phyloP scores from a whole-genome alignment of 768 basidiomycete species.

The Termitomyces sp. region DNA sequence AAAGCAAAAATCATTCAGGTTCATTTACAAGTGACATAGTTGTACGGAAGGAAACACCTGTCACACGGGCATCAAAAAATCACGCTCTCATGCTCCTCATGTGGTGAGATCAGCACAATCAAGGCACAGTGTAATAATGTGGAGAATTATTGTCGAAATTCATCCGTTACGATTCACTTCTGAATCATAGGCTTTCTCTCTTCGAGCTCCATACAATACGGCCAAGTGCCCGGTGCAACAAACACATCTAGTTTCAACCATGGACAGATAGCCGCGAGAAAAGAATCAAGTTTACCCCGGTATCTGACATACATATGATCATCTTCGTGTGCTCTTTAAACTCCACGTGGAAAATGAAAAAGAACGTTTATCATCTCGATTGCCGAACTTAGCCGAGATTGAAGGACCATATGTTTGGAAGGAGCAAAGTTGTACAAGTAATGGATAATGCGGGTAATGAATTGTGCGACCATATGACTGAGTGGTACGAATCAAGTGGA shows the following conservation, averaged over 20 bases:
- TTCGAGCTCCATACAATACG: no score
- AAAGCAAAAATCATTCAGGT: neutral
- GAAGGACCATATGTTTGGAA: neutral
- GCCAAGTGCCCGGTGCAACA: no score
- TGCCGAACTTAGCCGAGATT: neutral
- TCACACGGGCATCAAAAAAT: neutral
- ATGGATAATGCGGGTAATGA: neutral
- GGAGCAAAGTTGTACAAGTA: neutral
- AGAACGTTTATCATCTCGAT: neutral
- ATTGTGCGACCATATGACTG: neutral
- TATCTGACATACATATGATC: no score
- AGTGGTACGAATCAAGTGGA: neutral
- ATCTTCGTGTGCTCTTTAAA: no score
- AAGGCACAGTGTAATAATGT: neutral
- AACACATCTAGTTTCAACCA: no score
- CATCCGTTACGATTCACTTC: neutral
- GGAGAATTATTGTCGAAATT: neutral
- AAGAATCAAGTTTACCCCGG: no score
- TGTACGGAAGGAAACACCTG: neutral
- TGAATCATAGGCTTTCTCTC: no score
- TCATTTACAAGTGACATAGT: neutral
- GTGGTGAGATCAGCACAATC: neutral
- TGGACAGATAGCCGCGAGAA: no score
- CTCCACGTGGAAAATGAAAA: no score
- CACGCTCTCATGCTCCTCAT: neutral